phyloP scores from a whole-genome alignment of 345 rosid species.

The Aegle marmelos region DNA sequence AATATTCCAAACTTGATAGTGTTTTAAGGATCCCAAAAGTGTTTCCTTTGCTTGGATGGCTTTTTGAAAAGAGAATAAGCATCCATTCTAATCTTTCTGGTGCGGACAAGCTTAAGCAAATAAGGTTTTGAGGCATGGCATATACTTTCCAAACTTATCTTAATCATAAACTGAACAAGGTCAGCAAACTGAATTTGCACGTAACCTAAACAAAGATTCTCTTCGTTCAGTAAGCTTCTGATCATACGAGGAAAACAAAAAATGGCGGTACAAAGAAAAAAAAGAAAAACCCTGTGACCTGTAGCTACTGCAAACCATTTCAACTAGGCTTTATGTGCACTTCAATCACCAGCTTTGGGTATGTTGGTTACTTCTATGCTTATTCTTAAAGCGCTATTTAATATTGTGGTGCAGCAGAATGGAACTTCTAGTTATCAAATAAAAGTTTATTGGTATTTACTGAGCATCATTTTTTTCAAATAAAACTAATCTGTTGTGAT shows the following conservation, averaged over 20 bases:
- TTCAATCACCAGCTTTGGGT: not conserved
- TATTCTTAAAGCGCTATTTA: no score
- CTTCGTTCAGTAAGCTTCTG: not conserved
- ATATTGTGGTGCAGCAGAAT: no score
- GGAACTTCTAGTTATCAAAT: no score
- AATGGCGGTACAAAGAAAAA: not conserved
- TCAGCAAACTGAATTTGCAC: no score
- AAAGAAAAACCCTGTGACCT: no score
- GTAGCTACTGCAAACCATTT: no score
- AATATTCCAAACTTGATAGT: slow-evolving; percentile 10
- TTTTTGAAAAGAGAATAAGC: not conserved
- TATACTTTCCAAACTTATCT: not conserved
- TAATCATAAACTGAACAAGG: not conserved
- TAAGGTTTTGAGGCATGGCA: not conserved
- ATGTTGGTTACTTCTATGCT: no score
- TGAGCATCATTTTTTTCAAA: no score
- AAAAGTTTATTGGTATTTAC: not conserved
- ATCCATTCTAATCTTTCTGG: slow-evolving; percentile 18
- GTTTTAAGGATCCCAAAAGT: not conserved
- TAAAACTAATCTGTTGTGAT: no score
- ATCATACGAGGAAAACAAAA: not conserved
- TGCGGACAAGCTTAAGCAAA: not conserved
- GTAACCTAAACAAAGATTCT: no score
- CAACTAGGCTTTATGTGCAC: not conserved
- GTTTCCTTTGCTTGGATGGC: slow-evolving; percentile 9